Conservation (phyloP, 2,329 filamentous ascomycete species). For the Chrysosporium keratinophilum region DNA sequence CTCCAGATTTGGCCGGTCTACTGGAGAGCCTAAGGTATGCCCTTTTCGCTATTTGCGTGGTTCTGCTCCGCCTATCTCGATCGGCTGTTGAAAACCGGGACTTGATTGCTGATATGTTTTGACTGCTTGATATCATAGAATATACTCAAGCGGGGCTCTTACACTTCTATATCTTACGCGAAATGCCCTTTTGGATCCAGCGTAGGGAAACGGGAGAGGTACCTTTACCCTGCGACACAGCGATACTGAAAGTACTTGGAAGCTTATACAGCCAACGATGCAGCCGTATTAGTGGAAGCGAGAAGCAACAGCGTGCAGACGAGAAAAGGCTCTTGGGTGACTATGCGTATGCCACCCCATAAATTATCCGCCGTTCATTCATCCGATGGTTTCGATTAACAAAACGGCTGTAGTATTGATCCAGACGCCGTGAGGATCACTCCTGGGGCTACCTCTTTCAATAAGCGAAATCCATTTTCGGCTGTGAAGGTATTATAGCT, state of each 20-base stretch:
- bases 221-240: neutral
- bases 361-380: neutral
- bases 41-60: neutral
- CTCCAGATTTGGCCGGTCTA: slow-evolving; percentile 1
- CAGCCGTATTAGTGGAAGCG: neutral
- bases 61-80: neutral
- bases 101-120: neutral
- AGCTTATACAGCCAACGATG: neutral
- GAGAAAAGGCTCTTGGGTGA: slow-evolving; percentile 13
- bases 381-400: neutral
- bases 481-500: neutral
- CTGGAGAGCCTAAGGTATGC: neutral
- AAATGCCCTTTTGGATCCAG: neutral
- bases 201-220: neutral
- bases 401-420: slow-evolving; percentile 1
- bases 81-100: neutral
- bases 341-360: neutral
- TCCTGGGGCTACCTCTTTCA: neutral
- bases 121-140: neutral
- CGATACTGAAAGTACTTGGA: neutral
- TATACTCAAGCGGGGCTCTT: neutral
- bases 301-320: slow-evolving; percentile 9
- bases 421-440: slow-evolving; percentile 6
- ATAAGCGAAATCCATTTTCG: neutral
- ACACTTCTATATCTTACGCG: neutral